phyloP scores from a whole-genome alignment of 768 basidiomycete genomes.

The Xerocomellus intermedius region DNA sequence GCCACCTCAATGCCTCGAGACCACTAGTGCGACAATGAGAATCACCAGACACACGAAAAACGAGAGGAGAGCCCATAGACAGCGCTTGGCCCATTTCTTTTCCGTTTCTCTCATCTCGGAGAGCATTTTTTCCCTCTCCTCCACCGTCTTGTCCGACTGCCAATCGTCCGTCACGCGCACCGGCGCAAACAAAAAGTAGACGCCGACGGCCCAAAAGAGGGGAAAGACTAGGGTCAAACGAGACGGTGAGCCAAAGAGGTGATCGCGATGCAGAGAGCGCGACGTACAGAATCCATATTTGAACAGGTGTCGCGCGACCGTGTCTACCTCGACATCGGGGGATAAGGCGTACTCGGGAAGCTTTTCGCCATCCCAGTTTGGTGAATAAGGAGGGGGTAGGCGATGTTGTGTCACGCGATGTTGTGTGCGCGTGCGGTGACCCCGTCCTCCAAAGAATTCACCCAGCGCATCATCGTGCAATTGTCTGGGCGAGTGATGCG shows the following conservation, averaged over 20 bases:
- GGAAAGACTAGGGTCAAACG: conserved; percentile 47
- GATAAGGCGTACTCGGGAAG: conserved; percentile 24
- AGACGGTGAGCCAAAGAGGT: not conserved
- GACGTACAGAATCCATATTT: conserved; percentile 60
- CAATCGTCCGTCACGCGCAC: conserved; percentile 49
- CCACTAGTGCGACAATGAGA: conserved; percentile 24
- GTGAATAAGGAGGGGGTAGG: conserved; percentile 44
- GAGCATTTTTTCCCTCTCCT: conserved; percentile 47
- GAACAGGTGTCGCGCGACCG: conserved; percentile 60
- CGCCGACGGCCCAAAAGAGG: conserved; percentile 59
- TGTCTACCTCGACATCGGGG: conserved; percentile 45
- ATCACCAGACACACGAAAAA: conserved; percentile 40
- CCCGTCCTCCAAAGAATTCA: conserved; percentile 33
- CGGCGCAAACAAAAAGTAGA: conserved; percentile 54
- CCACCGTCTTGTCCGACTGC: conserved; percentile 55
- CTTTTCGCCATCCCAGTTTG: conserved; percentile 37
- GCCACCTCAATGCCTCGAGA: conserved; percentile 21
- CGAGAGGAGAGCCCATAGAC: conserved; percentile 51
- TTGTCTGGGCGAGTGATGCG: conserved; percentile 27
- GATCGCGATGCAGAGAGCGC: not conserved
- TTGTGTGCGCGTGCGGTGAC: conserved; percentile 24
- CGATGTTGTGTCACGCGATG: conserved; percentile 19
- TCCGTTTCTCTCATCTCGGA: conserved; percentile 47
- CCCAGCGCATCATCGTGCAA: conserved; percentile 29
- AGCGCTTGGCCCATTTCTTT: conserved; percentile 56